phyloP scores from a whole-genome alignment of 2,329 filamentous ascomycete genomes.

The Colletotrichum endophyticum region DNA sequence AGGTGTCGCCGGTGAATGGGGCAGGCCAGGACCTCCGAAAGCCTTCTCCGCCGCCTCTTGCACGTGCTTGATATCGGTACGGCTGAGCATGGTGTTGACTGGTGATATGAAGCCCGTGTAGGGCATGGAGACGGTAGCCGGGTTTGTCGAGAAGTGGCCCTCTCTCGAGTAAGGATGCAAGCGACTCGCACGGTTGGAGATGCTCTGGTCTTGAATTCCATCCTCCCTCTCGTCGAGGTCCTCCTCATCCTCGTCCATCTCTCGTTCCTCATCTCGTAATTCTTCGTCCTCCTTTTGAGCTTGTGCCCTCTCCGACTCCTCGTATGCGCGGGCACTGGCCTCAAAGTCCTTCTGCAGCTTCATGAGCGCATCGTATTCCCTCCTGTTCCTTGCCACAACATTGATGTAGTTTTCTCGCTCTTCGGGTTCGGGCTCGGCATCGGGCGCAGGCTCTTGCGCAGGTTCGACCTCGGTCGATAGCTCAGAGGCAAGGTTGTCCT shows the following conservation, averaged over 20 bases:
- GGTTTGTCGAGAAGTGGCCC: conserved; percentile 76
- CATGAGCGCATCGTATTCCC: conserved; percentile 59
- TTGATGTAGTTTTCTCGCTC: conserved; percentile 45
- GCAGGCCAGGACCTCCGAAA: conserved; percentile 80
- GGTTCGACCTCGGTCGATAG: conserved; percentile 32
- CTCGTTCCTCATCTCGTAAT: conserved; percentile 39
- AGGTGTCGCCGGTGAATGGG: conserved; percentile 77
- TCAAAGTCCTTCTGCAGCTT: conserved; percentile 65
- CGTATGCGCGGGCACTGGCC: conserved; percentile 35
- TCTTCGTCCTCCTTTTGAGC: conserved; percentile 37
- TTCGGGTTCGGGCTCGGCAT: conserved; percentile 46
- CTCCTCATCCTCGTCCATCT: conserved; percentile 34
- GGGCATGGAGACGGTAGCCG: conserved; percentile 78
- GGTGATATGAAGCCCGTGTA: conserved; percentile 72
- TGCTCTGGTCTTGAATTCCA: conserved; percentile 12
- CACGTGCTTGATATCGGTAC: conserved; percentile 77
- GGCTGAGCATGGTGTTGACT: conserved; percentile 69
- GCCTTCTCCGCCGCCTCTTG: conserved; percentile 71
- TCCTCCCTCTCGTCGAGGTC: conserved; percentile 36
- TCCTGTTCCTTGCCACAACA: conserved; percentile 55
- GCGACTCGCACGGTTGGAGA: conserved; percentile 45
- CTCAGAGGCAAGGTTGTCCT: conserved; percentile 7
- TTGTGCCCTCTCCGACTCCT: conserved; percentile 32
- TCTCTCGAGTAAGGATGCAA: conserved; percentile 76
- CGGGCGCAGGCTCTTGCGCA: conserved; percentile 44